phyloP scores from a whole-genome alignment of 371 early-diverging fungal genomes.

The Mucor piriformis region DNA sequence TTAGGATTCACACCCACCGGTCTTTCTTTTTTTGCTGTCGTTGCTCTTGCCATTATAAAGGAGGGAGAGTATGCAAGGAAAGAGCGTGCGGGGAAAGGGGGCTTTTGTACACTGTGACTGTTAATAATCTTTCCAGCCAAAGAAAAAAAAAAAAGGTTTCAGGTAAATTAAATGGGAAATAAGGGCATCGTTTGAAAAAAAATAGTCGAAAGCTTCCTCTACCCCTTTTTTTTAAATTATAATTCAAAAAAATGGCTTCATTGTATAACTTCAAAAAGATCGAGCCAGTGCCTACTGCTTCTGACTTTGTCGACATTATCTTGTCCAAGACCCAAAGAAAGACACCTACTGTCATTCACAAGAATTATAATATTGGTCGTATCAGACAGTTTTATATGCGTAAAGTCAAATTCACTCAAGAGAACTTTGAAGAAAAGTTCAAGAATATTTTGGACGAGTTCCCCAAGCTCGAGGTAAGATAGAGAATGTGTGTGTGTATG shows the following conservation, averaged over 20 bases:
- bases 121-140: neutral
- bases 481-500: neutral
- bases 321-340: constrained; percentile 99
- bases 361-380: constrained; percentile 93
- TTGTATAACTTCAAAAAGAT: constrained; percentile 98
- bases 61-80: neutral
- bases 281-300: constrained; percentile 92
- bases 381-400: constrained; percentile 99
- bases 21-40: constrained; percentile 22
- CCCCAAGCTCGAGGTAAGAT: constrained; percentile 95
- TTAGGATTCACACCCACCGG: constrained; percentile 30
- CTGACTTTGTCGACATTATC: constrained; percentile 98
- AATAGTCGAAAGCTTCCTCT: neutral
- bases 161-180: neutral
- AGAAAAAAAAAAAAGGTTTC: constrained; percentile 1
- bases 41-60: constrained; percentile 12
- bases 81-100: neutral
- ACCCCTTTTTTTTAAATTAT: neutral
- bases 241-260: constrained; percentile 26
- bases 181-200: too few species aligned
- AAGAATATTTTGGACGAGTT: constrained; percentile 94
- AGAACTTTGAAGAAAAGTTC: constrained; percentile 96
- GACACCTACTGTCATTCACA: constrained; percentile 99
- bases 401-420: constrained; percentile 99
- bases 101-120: neutral